Base-by-base conservation (phyloP, 352 stramenopile species). In the Phytophthora hibernalis region DNA sequence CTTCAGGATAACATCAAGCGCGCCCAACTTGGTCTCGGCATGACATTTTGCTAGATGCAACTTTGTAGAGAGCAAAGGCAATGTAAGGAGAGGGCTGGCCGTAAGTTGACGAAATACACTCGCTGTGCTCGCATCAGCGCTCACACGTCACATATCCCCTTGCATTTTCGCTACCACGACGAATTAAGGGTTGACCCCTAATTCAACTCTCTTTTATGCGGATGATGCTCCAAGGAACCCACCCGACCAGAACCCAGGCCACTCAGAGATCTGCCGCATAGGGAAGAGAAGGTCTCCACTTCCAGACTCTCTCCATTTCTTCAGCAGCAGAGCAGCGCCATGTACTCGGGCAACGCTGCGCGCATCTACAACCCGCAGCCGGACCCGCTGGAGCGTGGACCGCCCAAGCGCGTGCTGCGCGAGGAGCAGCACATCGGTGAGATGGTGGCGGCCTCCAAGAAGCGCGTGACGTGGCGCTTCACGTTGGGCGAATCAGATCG, bases 1-100 rank as follows among this genome's bases (percentile, higher is more conserved):
- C n/a, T 51, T 53, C 62, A 96, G 85, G 88, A 96, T 76, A 91
- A 91, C 65, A 81, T 94, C 70, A 96, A 96, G 68, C 88, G 85
- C 24, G 84, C 83, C 51, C 88, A 96, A 68, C 79, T 96, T 67
- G 88, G 88, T 49, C 83, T 96, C 22, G 85, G 88, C 50, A 81
- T 96, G 66, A 91, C 86, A 7, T 96, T 96, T 70, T 91, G 79
- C 40, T 96, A 93, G 74, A 69, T 55, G 37, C 40, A 24, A 16
- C 31, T 28, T 61, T 30, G 22, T 72, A 72, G 56, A 77, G 28
- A 60, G 18, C 26, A 37, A 60, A 44, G 10, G 24, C 33, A 18
- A 30, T 45, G 44, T 18, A 49, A 24, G 18, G 48, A 56, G 35
- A 20, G 43, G 57, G 18, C 21, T 49, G 26, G 24, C 30, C 16